Conservation (phyloP, 108 stramenopile species). For the Chaetoceros tenuissimus region DNA sequence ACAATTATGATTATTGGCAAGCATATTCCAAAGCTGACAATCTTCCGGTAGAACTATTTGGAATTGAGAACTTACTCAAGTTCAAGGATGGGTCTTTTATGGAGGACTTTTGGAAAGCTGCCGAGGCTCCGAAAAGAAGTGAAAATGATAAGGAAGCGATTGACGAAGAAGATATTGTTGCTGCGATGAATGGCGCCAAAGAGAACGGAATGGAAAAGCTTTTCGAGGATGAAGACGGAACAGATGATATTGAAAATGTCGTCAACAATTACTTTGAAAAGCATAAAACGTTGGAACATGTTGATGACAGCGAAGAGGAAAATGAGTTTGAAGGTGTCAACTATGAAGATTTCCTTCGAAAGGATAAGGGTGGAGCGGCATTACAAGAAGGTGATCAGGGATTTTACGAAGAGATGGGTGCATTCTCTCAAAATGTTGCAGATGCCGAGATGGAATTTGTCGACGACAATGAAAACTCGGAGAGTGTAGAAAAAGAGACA, state of each 20-base stretch:
- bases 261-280: too few relatives aligned
- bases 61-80: conserved; percentile 68
- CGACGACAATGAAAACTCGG: too few relatives aligned
- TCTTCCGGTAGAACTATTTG: conserved; percentile 90
- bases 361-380: conserved; percentile 42
- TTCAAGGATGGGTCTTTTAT: conserved; percentile 81
- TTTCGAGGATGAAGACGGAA: conserved; percentile 1
- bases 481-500: too few relatives aligned
- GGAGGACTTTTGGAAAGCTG: conserved; percentile 44
- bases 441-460: too few relatives aligned
- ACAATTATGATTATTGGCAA: too few relatives aligned
- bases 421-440: conserved; percentile 42
- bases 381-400: conserved; percentile 48
- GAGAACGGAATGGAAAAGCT: conserved; percentile 17
- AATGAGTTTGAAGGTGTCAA: conserved; percentile 25
- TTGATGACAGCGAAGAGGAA: conserved; percentile 14
- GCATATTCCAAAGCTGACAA: too few relatives aligned
- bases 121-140: neutral
- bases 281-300: too few relatives aligned
- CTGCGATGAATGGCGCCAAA: conserved; percentile 6
- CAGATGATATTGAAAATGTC: neutral
- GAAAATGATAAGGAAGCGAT: conserved; percentile 24
- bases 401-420: conserved; percentile 73
- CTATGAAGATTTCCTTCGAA: conserved; percentile 47
- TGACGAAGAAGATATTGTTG: conserved; percentile 26